Base-by-base conservation (phyloP, 2,329 filamentous ascomycete genomes). In the Colletotrichum graminicola region DNA sequence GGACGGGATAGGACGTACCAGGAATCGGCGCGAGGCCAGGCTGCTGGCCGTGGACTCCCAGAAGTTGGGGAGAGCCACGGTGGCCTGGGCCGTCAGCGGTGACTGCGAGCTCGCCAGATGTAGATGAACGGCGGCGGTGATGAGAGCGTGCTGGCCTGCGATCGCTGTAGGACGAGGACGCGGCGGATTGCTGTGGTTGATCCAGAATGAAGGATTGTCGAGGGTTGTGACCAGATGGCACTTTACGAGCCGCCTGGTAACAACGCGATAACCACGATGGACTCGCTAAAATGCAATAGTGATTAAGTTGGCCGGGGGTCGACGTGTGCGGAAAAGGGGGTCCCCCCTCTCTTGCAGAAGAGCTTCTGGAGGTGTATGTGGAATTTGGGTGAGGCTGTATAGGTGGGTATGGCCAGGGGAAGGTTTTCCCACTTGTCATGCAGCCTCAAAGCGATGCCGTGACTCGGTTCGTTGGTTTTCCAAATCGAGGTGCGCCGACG, bases 1-100 rank as follows among this genome's bases (percentile, higher is more conserved):
- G 36, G 57, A 57, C n/a, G 55, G 52, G 43, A 57, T 23, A 36
- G 43, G 41, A 85, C 86, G 78, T 87, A 87, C 88, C 88, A 76
- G 87, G 85, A 76, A 90, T 86, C 43, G 89, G 85, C 72, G 88
- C 86, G 65, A 90, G 82, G 71, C 78, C 77, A 70, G 78, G 76
- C 73, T 80, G 80, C 73, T 81, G 80, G 79, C 81, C 76, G 76
- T 82, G 79, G 74, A 81, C 79, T 75, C 80, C 81, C 77, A 82
- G 78, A 72, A 79, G 78, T 74, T 80, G 78, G 74, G 78, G 75
- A 72, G 79, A 73, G 65, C 76, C 76, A 79, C 76, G 78, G 76
- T 75, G 75, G 73, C 75, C 76, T 73, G 72, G 60, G 72, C 78
- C 66, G 69, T 72, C 75, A 76, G 75, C 75, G 78, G 79, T 75